Percentiles rank a stretch among this genome's conserved stretches.
These are phyloP conservation scores for Cucumis sativus DNA, from an alignment of 306 rosid genomes.

Conservation along the genomic window DNA sequence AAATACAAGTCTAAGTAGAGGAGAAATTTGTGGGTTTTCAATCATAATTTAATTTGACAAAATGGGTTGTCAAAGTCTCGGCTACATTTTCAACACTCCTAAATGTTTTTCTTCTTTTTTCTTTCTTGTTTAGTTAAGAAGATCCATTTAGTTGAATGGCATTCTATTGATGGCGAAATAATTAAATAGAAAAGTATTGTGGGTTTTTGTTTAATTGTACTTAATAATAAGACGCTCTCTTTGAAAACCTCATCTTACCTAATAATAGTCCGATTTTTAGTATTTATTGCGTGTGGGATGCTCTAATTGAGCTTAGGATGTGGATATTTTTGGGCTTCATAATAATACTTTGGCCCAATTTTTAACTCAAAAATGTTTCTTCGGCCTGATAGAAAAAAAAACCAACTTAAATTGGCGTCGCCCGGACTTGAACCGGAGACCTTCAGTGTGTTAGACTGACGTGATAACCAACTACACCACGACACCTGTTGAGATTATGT, in stretches of 20 bases:
- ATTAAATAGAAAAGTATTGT: background rate
- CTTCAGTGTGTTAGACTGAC: constrained; percentile 87
- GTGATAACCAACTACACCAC: constrained; percentile 79
- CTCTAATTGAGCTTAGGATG: background rate
- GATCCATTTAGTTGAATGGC: background rate
- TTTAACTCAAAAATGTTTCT: background rate
- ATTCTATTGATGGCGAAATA: background rate
- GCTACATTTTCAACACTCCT: background rate
- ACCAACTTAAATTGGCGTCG: background rate
- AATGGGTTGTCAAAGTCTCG: background rate
- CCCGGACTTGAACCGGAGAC: background rate
- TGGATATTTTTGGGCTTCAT: background rate
- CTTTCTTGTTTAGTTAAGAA: background rate
- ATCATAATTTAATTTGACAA: constrained; percentile 1
- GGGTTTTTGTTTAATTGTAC: background rate
- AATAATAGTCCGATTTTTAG: background rate
- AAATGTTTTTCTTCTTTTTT: background rate
- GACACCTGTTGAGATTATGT: background rate
- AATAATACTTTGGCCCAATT: background rate
- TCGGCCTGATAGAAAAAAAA: background rate
- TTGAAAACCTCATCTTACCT: constrained; percentile 5
- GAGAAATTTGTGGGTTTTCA: background rate
- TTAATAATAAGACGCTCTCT: background rate
- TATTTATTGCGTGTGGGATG: constrained; percentile 6
- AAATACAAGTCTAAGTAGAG: background rate